A percentile compares a stretch with the other conserved stretches of the same genome.
Conservation (phyloP, 148 eudicot genomes). For the Chenopodium quinoa region DNA sequence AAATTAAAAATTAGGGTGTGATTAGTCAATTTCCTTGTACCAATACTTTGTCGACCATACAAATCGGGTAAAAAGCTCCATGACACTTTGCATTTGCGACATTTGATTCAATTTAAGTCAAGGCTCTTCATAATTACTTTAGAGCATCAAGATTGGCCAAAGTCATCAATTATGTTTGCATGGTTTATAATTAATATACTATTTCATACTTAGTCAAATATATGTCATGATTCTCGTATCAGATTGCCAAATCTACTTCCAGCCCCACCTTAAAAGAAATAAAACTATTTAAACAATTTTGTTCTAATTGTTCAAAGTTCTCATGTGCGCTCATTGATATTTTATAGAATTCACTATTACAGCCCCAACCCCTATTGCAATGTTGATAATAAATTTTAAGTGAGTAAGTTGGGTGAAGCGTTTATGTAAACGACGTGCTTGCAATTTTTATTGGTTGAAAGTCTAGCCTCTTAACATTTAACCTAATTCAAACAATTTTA, state of each 20-base stretch:
- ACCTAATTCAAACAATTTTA: no score
- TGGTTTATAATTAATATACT: conserved; percentile 3
- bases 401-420: no score
- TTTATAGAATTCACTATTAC: no score
- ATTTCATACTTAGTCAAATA: not conserved
- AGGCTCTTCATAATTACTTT: not conserved
- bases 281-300: no score
- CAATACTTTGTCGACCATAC: not conserved
- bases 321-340: no score
- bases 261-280: not conserved
- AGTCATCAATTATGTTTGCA: conserved; percentile 6
- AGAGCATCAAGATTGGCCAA: not conserved
- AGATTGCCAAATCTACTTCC: not conserved
- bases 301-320: no score
- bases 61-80: not conserved
- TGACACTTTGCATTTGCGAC: not conserved
- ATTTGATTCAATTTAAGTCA: not conserved
- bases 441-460: no score
- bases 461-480: no score
- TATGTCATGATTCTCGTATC: not conserved
- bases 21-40: not conserved
- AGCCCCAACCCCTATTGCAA: no score
- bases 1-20: no score
- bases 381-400: no score
- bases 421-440: no score